phyloP scores from a whole-genome alignment of 106 monocot genomes.

The Acorus gramineus region DNA sequence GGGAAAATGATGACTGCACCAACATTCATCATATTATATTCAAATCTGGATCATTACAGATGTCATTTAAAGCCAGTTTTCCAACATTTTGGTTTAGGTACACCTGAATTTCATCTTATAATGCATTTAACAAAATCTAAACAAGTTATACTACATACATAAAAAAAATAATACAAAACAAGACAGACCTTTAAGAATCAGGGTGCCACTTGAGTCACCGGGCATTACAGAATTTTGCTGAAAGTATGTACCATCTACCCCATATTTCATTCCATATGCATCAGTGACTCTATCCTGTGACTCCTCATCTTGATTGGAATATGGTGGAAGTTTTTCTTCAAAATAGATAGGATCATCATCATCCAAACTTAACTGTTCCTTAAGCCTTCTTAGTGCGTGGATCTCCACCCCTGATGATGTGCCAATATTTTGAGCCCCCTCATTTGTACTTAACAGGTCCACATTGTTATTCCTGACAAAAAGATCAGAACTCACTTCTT shows the following conservation, averaged over 20 bases:
- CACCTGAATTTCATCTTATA: too few relatives aligned
- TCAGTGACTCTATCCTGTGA: conserved; percentile 1
- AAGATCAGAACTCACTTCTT: conserved; percentile 34
- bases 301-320: conserved; percentile 8
- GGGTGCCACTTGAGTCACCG: too few relatives aligned
- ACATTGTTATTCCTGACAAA: background rate
- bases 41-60: too few relatives aligned
- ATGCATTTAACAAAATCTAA: too few relatives aligned
- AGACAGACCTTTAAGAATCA: too few relatives aligned
- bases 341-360: conserved; percentile 17
- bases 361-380: conserved; percentile 37
- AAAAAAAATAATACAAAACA: too few relatives aligned
- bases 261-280: background rate
- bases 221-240: background rate
- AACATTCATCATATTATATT: too few relatives aligned
- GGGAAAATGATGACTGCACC: too few relatives aligned
- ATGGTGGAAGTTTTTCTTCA: conserved; percentile 16
- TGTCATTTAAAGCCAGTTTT: too few relatives aligned
- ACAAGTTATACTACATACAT: too few relatives aligned
- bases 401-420: conserved; percentile 18
- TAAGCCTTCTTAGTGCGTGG: conserved; percentile 31
- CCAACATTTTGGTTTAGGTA: too few relatives aligned
- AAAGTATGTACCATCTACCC: background rate
- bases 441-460: background rate
- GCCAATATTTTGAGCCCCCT: conserved; percentile 14